Base-by-base conservation (phyloP, 257 asterid genomes). In the Solanum commersonii region DNA sequence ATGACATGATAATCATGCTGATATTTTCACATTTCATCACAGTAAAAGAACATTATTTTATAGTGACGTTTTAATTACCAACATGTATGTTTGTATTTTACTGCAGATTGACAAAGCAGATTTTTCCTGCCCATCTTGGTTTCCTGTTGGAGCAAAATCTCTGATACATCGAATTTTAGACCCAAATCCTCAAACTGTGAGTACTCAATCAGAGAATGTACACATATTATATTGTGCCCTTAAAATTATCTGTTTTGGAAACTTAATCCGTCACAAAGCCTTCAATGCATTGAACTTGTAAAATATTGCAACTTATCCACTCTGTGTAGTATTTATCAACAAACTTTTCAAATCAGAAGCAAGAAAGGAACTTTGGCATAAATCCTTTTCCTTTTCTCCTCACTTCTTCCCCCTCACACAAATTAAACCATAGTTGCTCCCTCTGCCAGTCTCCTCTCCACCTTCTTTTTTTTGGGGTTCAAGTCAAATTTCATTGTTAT, bases 61-160 rank as follows among this genome's bases (percentile, higher is more conserved):
- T 87, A 84, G 56, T 18, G 12, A 33, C 56, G 40, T 89, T 84
- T 9, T 68, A 84, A n/a, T 44, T 22, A 87, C 68, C 22, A 77
- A 29, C 83, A 68, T 63, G 74, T 73, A 76, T 82, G 68, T 29
- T 49, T 81, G 33, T 81, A 29, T 82, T 60, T 89, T 59, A 92
- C 81, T 92, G 90, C 98, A 97, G 99, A 97, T 97, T 84, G 99
- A 96, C 84, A 95, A 88, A 92, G 98, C 99, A 35, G 93, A 95
- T 29, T 97, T 95, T 92, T 91, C 98, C 49, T 96, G 97, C 91
- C 99, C 99, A 18, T 92, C 98, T 67, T 96, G 97, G 98, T 97
- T 97, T 88, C 96, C 99, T 25, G 91, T 96, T 88, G 99, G 99
- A 91, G 99, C 98, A 27, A 97, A 93, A 91, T 94, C 99, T 87